These are phyloP conservation scores for Suillus plorans DNA, from an alignment of 768 basidiomycete species.

Conservation along the genomic window DNA sequence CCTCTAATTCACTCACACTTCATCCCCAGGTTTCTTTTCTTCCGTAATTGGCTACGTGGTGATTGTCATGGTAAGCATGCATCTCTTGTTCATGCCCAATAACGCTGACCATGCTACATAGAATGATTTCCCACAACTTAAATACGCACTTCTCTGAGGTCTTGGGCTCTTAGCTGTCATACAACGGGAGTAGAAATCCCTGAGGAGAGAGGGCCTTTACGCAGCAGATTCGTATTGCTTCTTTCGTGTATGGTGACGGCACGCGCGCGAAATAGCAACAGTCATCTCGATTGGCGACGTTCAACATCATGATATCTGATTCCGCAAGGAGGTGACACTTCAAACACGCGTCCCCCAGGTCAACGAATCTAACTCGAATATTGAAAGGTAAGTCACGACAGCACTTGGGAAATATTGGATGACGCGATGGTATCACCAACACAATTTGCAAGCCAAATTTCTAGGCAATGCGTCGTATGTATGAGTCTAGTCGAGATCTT, in stretches of 20 bases:
- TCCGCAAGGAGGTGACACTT: not conserved
- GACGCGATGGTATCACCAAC: not conserved
- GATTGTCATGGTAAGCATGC: conserved; percentile 42
- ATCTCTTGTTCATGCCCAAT: not conserved
- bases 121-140: conserved; percentile 96
- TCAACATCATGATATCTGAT: not conserved
- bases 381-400: not conserved
- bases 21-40: conserved; percentile 59
- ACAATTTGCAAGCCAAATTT: too few relatives aligned
- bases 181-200: conserved; percentile 66
- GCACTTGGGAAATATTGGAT: not conserved
- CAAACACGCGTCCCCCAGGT: not conserved
- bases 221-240: not conserved
- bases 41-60: conserved; percentile 96
- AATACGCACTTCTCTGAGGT: conserved; percentile 78
- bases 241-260: not conserved
- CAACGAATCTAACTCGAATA: not conserved
- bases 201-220: not conserved
- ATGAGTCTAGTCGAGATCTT: too few relatives aligned
- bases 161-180: conserved; percentile 81
- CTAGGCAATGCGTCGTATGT: too few relatives aligned
- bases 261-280: not conserved
- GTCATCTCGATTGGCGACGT: not conserved
- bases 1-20: not conserved
- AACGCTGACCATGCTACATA: conserved; percentile 28